These are phyloP conservation scores for Begonia masoniana DNA, from an alignment of 306 rosid genomes.

Conservation along the genomic window DNA sequence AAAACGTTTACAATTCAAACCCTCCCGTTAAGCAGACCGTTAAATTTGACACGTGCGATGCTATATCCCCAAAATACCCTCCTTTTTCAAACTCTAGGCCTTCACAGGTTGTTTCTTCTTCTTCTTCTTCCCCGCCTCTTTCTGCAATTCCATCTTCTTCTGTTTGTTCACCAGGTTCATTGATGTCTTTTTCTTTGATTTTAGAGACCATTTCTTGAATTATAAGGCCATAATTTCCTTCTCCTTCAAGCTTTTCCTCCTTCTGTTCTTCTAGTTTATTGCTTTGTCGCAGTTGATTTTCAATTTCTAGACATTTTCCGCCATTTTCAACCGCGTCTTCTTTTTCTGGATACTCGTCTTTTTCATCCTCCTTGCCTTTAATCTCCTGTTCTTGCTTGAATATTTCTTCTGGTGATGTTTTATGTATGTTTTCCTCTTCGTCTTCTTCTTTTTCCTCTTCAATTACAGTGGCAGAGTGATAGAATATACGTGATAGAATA, in stretches of 20 bases:
- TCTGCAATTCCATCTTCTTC: conserved; percentile 8
- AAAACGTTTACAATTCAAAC: no score
- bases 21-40: no score
- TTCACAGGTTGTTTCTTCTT: conserved; percentile 11
- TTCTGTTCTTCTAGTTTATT: neutral
- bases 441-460: conserved; percentile 8
- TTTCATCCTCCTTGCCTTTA: no score
- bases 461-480: conserved; percentile 31
- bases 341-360: conserved; percentile 9
- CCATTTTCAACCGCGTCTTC: conserved; percentile 2
- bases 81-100: conserved; percentile 13
- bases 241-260: neutral
- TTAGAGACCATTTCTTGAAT: neutral
- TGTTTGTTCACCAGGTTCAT: conserved; percentile 1
- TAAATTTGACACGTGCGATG: no score
- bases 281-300: neutral
- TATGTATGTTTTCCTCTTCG: conserved; percentile 8
- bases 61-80: no score
- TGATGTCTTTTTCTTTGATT: conserved; percentile 15
- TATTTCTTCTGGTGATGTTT: no score
- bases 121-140: neutral
- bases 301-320: neutral
- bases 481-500: no score
- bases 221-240: no score
- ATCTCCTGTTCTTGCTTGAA: no score